Percentiles rank a stretch among this genome's conserved stretches.
phyloP scores from a whole-genome alignment of 208 protist species.

The Leptomonas seymouri region DNA sequence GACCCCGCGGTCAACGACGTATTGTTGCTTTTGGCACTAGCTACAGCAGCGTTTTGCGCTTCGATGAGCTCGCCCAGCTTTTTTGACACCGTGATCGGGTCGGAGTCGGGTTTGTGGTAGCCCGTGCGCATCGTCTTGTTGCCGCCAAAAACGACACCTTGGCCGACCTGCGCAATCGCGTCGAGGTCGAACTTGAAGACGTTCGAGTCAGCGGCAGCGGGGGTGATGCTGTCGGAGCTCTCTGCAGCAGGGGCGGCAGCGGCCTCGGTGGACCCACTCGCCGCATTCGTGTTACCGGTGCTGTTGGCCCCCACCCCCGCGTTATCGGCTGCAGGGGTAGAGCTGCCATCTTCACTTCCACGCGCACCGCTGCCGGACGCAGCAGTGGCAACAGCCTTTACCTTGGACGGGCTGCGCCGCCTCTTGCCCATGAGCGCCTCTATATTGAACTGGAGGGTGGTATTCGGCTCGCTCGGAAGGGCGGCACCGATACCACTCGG shows the following conservation, averaged over 20 bases:
- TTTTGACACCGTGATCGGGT: slow-evolving; percentile 37
- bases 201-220: slow-evolving; percentile 56
- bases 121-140: slow-evolving; percentile 72
- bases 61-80: slow-evolving; percentile 49
- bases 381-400: slow-evolving; percentile 9
- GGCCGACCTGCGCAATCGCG: slow-evolving; percentile 79
- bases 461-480: slow-evolving; percentile 35
- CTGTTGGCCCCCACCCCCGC: slow-evolving; percentile 3
- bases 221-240: slow-evolving; percentile 35
- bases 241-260: slow-evolving; percentile 17
- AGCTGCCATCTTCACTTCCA: slow-evolving; percentile 5
- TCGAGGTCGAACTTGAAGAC: slow-evolving; percentile 88
- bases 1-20: not conserved
- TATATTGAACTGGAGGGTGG: slow-evolving; percentile 50
- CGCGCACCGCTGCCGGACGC: not conserved
- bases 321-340: slow-evolving; percentile 4
- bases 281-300: slow-evolving; percentile 2
- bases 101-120: slow-evolving; percentile 51
- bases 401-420: slow-evolving; percentile 35
- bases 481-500: slow-evolving; percentile 13
- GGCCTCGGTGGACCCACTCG: slow-evolving; percentile 3
- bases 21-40: not conserved
- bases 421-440: slow-evolving; percentile 51
- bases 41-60: slow-evolving; percentile 23
- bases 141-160: slow-evolving; percentile 81